These are phyloP conservation scores for Meyerozyma athensensis DNA, from an alignment of 1,139 yeast genomes.

Conservation along the genomic window DNA sequence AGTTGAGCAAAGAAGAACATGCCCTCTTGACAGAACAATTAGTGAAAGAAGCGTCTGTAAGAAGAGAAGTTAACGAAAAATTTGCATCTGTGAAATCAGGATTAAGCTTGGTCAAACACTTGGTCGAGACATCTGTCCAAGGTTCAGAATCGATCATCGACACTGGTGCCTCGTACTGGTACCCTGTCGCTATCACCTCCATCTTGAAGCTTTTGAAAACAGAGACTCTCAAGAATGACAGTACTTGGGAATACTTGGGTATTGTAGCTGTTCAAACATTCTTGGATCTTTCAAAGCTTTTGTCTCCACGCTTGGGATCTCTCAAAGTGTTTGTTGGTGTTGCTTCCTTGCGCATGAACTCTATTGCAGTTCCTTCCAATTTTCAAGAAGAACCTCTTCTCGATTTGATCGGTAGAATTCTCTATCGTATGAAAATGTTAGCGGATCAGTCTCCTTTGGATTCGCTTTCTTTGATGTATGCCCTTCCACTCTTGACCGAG, in stretches of 20 bases:
- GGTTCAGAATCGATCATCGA: slow-evolving; percentile 31
- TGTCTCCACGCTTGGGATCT: slow-evolving; percentile 46
- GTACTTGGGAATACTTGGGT: slow-evolving; percentile 21
- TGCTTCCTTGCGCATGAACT: slow-evolving; percentile 55
- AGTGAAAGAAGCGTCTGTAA: slow-evolving; percentile 51
- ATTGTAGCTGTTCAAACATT: slow-evolving; percentile 33
- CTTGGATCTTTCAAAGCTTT: slow-evolving; percentile 37
- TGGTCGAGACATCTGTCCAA: not conserved
- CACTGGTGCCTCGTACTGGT: slow-evolving; percentile 73
- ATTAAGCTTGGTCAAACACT: not conserved
- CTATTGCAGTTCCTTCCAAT: slow-evolving; percentile 36
- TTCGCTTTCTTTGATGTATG: slow-evolving; percentile 61
- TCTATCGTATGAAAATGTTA: slow-evolving; percentile 71
- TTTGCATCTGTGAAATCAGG: not conserved
- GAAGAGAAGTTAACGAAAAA: slow-evolving; percentile 38
- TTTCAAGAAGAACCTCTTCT: slow-evolving; percentile 48
- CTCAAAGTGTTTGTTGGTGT: slow-evolving; percentile 57
- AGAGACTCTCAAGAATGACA: slow-evolving; percentile 34
- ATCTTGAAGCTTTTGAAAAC: slow-evolving; percentile 39
- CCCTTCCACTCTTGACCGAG: slow-evolving; percentile 66
- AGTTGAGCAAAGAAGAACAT: slow-evolving; percentile 75
- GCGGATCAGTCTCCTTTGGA: slow-evolving; percentile 74
- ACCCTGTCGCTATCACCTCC: slow-evolving; percentile 52
- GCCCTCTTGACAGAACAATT: slow-evolving; percentile 55
- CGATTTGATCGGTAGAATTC: slow-evolving; percentile 55